Conservation (phyloP, 805 yeast species). For the Barnettozyma sucrosica region DNA sequence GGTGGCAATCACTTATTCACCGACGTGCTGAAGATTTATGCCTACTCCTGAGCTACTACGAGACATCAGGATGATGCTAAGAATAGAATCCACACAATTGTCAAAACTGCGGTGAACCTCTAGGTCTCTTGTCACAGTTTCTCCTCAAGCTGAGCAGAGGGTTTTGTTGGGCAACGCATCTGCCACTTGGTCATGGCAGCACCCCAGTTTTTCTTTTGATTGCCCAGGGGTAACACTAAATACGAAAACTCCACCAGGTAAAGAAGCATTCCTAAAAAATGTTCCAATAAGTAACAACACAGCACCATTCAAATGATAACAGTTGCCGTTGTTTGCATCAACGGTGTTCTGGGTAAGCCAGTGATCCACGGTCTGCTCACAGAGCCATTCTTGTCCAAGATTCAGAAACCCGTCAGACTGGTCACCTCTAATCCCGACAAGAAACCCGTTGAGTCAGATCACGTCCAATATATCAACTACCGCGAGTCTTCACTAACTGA, state of each 20-base stretch:
- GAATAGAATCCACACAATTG: no score
- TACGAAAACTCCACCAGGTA: background rate
- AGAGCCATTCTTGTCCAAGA: conserved; percentile 36
- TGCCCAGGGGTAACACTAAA: background rate
- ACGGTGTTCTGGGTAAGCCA: conserved; percentile 48
- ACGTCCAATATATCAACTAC: conserved; percentile 15
- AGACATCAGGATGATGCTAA: no score
- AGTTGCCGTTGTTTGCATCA: conserved; percentile 48
- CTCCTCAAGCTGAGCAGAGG: no score
- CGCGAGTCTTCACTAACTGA: conserved; percentile 25
- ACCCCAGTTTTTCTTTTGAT: background rate
- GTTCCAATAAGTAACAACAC: no score
- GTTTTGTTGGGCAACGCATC: background rate
- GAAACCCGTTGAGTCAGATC: conserved; percentile 15
- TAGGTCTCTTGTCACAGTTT: no score
- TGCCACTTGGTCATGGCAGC: background rate
- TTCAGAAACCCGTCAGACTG: conserved; percentile 44
- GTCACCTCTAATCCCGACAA: conserved; percentile 31
- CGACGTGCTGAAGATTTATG: no score
- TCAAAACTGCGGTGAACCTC: no score
- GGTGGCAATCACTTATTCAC: no score
- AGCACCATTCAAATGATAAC: conserved; percentile 20
- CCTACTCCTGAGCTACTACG: no score
- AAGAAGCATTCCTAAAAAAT: no score
- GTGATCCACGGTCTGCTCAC: conserved; percentile 40